Evolutionary conservation across 2,329 filamentous ascomycete genomes (phyloP), one percentile per base, ranked within the genome.

Genomic region (Curvularia hawaiiensis): DNA sequence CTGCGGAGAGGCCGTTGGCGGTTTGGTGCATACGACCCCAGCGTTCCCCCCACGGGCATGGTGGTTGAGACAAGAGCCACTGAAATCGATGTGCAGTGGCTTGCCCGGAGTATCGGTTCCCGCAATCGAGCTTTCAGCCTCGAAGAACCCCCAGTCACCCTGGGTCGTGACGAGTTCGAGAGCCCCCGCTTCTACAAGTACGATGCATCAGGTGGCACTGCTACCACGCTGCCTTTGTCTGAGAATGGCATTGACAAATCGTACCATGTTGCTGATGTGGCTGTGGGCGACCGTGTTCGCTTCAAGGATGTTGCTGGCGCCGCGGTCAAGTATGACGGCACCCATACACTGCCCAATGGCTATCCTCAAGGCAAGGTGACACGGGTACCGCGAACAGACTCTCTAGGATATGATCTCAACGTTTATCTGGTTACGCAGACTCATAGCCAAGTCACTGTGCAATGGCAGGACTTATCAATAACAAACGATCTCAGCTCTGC

Each of bases 361-460:
- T 64, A 65, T n/a, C 64, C 70, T 1, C 74, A 79, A 47, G 79
- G 79, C 20, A 77, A 73, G 39, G 70, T 84, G 41, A 72, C 74
- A 14, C 75, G 75, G 20, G 78, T 85, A 28, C 75, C 81, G 24
- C 72, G 79, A 10, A 78, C 78, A 3, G 76, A 81, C 22, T 81
- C 79, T 9, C 74, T 82, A 40, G 84, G 84, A 1, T 85, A 83
- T 66, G 85, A 88, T 62, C 70, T 87, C 61, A 87, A 88, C 58
- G 78, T 85, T 3, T 85, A 82, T 62, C 77, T 80, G 12, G 76
- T 87, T 50, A 75, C 80, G 50, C 76, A 77, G 31, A 82, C 80
- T 11, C 75, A 75, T 20, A 83, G 83, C 2, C 72, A 75, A n/a
- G 80, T 82, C 12, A 80, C 75, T 1, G 81, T 88, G 4, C 80